These are phyloP conservation scores for Erodium texanum DNA, from an alignment of 441 rosid genomes.

Conservation along the genomic window DNA sequence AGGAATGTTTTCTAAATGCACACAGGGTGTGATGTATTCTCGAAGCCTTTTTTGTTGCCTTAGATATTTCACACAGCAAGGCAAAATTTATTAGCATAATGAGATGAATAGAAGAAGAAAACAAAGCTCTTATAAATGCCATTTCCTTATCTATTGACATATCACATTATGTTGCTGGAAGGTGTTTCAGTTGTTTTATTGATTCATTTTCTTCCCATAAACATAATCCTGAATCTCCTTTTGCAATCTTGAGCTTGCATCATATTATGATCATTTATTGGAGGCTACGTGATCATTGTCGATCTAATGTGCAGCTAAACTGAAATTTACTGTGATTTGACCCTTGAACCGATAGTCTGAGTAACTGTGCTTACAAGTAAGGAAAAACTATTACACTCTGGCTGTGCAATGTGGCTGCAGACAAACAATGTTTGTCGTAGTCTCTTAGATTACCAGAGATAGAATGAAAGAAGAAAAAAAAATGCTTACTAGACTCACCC, in stretches of 20 bases:
- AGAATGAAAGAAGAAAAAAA: not conserved
- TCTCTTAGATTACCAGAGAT: not conserved
- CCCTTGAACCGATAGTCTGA: not conserved
- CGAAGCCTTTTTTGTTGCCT: not conserved
- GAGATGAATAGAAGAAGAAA: constrained; percentile 5
- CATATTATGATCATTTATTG: no score
- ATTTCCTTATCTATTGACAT: not conserved
- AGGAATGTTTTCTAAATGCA: not conserved
- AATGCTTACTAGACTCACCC: not conserved
- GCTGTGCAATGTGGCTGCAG: not conserved
- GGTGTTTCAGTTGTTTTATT: no score
- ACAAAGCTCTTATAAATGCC: not conserved
- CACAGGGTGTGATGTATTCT: not conserved
- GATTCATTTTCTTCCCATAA: no score
- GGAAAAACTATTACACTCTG: not conserved
- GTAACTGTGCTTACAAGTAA: constrained; percentile 1
- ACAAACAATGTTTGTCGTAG: not conserved
- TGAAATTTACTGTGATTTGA: not conserved
- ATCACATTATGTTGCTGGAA: no score
- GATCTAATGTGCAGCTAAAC: not conserved
- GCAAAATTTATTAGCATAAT: not conserved
- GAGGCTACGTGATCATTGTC: not conserved
- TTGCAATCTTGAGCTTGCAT: no score
- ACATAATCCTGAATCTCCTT: no score
- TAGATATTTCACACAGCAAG: not conserved